Percentiles rank a stretch among this genome's conserved stretches.
Conservation (phyloP, 805 yeast genomes). For the Kazachstania psychrophila region DNA sequence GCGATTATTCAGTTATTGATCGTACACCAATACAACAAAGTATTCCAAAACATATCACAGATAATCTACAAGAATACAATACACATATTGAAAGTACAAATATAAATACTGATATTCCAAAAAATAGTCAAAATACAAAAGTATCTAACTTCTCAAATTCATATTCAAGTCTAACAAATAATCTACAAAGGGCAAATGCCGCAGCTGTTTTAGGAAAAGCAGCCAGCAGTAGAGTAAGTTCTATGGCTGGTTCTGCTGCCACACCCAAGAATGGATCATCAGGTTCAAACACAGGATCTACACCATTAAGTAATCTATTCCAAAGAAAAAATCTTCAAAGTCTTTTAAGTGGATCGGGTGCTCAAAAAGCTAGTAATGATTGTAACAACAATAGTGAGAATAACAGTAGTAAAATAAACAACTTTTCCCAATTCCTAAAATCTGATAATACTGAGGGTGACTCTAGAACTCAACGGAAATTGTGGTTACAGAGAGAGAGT, state of each 20-base stretch:
- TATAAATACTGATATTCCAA: background rate
- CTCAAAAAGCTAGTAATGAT: background rate
- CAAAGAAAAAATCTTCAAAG: background rate
- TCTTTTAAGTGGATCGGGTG: background rate
- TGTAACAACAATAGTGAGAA: background rate
- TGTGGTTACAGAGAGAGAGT: slow-evolving; percentile 77
- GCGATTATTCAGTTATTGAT: background rate
- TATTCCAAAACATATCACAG: background rate
- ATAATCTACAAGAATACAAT: background rate
- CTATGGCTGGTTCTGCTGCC: no score
- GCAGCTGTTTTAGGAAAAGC: slow-evolving; percentile 3
- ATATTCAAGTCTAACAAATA: slow-evolving; percentile 27
- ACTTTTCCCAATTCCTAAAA: slow-evolving; percentile 36
- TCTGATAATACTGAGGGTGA: slow-evolving; percentile 35
- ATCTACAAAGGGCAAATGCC: slow-evolving; percentile 17
- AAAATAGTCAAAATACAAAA: background rate
- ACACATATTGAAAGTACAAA: background rate
- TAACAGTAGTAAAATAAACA: slow-evolving; percentile 15
- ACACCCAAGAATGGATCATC: no score
- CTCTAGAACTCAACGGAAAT: slow-evolving; percentile 71
- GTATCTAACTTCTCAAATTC: slow-evolving; percentile 21
- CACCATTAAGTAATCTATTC: slow-evolving; percentile 2
- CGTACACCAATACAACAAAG: background rate
- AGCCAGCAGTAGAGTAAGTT: background rate
- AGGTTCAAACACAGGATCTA: background rate